Conservation (phyloP, 1,139 yeast genomes). For the Candida buenavistaensis region DNA sequence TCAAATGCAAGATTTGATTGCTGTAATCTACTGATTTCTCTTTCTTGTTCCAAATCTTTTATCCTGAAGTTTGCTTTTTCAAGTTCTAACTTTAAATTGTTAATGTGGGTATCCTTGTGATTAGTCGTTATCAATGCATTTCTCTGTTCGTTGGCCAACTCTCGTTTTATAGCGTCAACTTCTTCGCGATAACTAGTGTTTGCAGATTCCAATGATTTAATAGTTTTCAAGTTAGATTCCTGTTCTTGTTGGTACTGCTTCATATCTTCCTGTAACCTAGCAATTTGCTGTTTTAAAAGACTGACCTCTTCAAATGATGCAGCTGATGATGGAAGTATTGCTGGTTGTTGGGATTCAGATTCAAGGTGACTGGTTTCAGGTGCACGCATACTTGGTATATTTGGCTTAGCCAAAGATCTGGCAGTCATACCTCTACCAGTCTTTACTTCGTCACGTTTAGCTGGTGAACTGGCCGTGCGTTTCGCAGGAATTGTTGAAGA, state of each 20-base stretch:
- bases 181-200: conserved; percentile 12
- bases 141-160: conserved; percentile 12
- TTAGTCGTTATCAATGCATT: conserved; percentile 10
- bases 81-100: conserved; percentile 13
- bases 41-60: conserved; percentile 15
- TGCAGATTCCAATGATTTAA: conserved; percentile 7
- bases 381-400: conserved; percentile 16
- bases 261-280: conserved; percentile 44
- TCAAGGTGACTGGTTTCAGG: too few relatives aligned
- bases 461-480: conserved; percentile 67
- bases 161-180: conserved; percentile 9
- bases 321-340: conserved; percentile 4
- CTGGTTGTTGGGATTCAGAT: background rate
- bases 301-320: conserved; percentile 21
- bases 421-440: conserved; percentile 41
- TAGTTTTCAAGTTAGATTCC: conserved; percentile 7
- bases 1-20: conserved; percentile 10
- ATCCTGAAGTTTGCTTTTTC: conserved; percentile 18
- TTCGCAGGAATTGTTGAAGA: conserved; percentile 56
- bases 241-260: conserved; percentile 9
- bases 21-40: conserved; percentile 13
- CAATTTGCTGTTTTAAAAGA: conserved; percentile 45
- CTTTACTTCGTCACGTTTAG: conserved; percentile 41
- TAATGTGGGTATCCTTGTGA: conserved; percentile 15
- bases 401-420: conserved; percentile 31